phyloP scores from a whole-genome alignment of 768 basidiomycete genomes.

The Podaxis pistillaris region DNA sequence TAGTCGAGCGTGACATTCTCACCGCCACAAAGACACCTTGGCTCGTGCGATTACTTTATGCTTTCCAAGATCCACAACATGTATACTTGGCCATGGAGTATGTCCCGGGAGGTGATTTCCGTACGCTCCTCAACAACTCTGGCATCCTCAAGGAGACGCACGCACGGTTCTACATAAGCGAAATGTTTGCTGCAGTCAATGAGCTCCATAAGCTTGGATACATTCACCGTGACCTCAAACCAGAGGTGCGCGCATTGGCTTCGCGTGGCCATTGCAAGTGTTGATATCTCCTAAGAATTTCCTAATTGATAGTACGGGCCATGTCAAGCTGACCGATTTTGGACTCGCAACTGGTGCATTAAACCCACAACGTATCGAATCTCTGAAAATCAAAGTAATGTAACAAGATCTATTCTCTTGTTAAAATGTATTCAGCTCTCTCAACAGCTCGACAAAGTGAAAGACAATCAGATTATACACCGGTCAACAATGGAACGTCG shows the following conservation, averaged over 20 bases:
- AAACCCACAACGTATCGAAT: slow-evolving; percentile 93
- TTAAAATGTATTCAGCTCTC: not conserved
- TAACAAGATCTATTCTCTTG: not conserved
- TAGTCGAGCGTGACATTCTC: slow-evolving; percentile 96
- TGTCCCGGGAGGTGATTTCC: slow-evolving; percentile 97
- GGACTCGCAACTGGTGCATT: slow-evolving; percentile 95
- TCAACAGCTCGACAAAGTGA: slow-evolving; percentile 88
- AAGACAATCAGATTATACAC: slow-evolving; percentile 86
- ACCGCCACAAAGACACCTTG: slow-evolving; percentile 97
- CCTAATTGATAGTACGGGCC: slow-evolving; percentile 91
- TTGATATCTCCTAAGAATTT: slow-evolving; percentile 69
- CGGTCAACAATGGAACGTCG: slow-evolving; percentile 93
- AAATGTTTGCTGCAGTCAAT: slow-evolving; percentile 95
- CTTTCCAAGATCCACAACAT: slow-evolving; percentile 89
- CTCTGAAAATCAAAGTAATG: slow-evolving; percentile 82
- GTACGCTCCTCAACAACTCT: slow-evolving; percentile 95
- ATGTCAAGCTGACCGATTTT: slow-evolving; percentile 98
- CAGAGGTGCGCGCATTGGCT: slow-evolving; percentile 64
- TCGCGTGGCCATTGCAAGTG: not conserved
- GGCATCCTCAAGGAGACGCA: slow-evolving; percentile 98
- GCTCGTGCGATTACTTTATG: slow-evolving; percentile 92
- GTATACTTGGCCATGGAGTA: slow-evolving; percentile 99
- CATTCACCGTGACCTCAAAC: slow-evolving; percentile 97
- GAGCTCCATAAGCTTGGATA: slow-evolving; percentile 98
- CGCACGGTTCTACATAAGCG: slow-evolving; percentile 93